Evolutionary conservation across 139 green algal species (phyloP).

Genomic region (Cymbomonas tetramitiformis): DNA sequence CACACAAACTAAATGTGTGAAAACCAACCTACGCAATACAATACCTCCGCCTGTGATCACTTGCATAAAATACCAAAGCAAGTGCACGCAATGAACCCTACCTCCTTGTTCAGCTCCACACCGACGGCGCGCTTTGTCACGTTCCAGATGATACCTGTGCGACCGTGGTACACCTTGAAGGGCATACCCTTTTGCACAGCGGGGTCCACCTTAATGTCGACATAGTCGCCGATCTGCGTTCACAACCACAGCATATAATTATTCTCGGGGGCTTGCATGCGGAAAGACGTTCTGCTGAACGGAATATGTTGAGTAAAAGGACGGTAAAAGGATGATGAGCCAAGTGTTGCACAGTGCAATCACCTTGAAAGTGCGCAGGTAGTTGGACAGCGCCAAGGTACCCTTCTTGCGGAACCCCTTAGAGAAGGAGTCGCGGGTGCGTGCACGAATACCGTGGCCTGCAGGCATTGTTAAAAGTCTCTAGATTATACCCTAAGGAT

Average conservation of each 20-base stretch:
- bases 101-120: conserved; percentile 93
- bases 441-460: conserved; percentile 57
- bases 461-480: too few species aligned
- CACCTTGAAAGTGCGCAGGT: conserved; percentile 81
- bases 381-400: conserved; percentile 71
- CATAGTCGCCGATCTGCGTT: conserved; percentile 76
- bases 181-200: conserved; percentile 95
- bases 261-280: too few species aligned
- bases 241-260: too few species aligned
- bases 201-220: conserved; percentile 94
- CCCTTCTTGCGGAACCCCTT: conserved; percentile 68
- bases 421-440: conserved; percentile 79
- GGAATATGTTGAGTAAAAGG: too few species aligned
- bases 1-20: not conserved
- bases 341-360: not conserved
- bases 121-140: conserved; percentile 91
- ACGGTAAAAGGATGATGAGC: not conserved
- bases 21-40: not conserved
- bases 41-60: not conserved
- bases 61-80: too few species aligned
- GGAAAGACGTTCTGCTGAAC: too few species aligned
- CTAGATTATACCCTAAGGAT: too few species aligned
- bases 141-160: conserved; percentile 91
- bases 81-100: too few species aligned
- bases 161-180: conserved; percentile 95